Evolutionary conservation across 352 stramenopile genomes (phyloP).

Genomic region (Globisporangium barbulae): DNA sequence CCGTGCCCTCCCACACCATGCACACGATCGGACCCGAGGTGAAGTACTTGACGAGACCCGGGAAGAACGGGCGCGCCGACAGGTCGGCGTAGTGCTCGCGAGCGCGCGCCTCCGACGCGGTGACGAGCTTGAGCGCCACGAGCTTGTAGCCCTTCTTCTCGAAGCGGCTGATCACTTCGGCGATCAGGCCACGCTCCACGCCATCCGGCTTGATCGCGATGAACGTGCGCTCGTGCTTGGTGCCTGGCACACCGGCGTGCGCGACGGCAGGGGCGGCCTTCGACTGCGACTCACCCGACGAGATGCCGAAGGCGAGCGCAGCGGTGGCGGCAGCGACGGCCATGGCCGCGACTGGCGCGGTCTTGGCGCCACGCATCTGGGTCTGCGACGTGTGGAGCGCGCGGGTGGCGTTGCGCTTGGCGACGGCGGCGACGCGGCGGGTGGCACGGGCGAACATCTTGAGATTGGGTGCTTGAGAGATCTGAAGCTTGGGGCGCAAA

Average conservation of each 20-base stretch:
- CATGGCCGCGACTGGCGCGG: slow-evolving; percentile 29
- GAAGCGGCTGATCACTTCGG: slow-evolving; percentile 94
- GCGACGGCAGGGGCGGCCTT: slow-evolving; percentile 45
- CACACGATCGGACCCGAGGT: slow-evolving; percentile 93
- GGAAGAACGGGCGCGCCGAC: slow-evolving; percentile 90
- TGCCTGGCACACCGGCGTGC: slow-evolving; percentile 85
- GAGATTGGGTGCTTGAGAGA: not conserved
- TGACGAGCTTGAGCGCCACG: slow-evolving; percentile 94
- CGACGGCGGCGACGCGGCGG: slow-evolving; percentile 56
- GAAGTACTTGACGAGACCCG: slow-evolving; percentile 90
- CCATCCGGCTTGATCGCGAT: slow-evolving; percentile 95
- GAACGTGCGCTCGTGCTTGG: slow-evolving; percentile 93
- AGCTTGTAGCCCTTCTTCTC: slow-evolving; percentile 97
- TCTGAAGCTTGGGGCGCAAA: slow-evolving; percentile 22
- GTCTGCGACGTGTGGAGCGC: slow-evolving; percentile 56
- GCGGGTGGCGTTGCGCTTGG: slow-evolving; percentile 54
- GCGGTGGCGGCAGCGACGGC: slow-evolving; percentile 42
- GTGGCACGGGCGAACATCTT: slow-evolving; percentile 72
- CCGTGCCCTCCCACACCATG: slow-evolving; percentile 93
- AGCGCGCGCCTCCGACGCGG: slow-evolving; percentile 87
- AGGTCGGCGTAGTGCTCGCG: slow-evolving; percentile 94
- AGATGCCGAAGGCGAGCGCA: slow-evolving; percentile 43
- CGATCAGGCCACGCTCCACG: slow-evolving; percentile 92
- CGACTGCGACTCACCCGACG: slow-evolving; percentile 36
- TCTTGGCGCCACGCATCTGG: slow-evolving; percentile 23